A percentile compares a stretch with the other conserved stretches of the same genome.
Conservation (phyloP, 805 yeast species). For the Candida maris region DNA sequence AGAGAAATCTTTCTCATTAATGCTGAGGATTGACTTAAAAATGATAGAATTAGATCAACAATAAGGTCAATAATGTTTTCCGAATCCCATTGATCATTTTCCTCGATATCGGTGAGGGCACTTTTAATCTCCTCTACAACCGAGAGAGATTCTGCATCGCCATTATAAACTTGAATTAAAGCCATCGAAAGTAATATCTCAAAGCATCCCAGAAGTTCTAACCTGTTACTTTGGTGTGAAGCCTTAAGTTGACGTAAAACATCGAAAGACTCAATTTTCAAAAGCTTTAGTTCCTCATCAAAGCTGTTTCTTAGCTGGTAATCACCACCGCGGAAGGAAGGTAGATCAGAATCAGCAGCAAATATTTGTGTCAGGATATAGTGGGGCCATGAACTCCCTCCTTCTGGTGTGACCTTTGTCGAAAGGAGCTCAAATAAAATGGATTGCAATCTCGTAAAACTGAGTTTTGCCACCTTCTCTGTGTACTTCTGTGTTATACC, state of each 20-base stretch:
- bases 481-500: constrained; percentile 17
- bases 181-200: constrained; percentile 76
- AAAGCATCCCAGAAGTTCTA: constrained; percentile 44
- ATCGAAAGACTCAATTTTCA: constrained; percentile 47
- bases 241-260: constrained; percentile 43
- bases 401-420: constrained; percentile 27
- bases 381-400: constrained; percentile 58
- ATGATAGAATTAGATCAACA: constrained; percentile 53
- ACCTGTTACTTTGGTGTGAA: constrained; percentile 29
- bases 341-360: constrained; percentile 10
- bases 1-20: constrained; percentile 55
- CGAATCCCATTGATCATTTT: constrained; percentile 21
- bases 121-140: constrained; percentile 68
- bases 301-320: constrained; percentile 32
- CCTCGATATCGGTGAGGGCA: constrained; percentile 49
- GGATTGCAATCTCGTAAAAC: constrained; percentile 65
- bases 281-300: constrained; percentile 53
- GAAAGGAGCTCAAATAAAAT: constrained; percentile 44
- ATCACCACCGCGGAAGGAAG: constrained; percentile 14
- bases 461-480: constrained; percentile 37
- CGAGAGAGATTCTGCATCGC: constrained; percentile 71
- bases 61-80: constrained; percentile 34
- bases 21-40: constrained; percentile 54
- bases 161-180: constrained; percentile 70
- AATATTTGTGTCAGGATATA: constrained; percentile 37